A percentile compares a stretch with the other conserved stretches of the same genome.
phyloP scores from a whole-genome alignment of 306 rosid genomes.

The Quercus cerris region DNA sequence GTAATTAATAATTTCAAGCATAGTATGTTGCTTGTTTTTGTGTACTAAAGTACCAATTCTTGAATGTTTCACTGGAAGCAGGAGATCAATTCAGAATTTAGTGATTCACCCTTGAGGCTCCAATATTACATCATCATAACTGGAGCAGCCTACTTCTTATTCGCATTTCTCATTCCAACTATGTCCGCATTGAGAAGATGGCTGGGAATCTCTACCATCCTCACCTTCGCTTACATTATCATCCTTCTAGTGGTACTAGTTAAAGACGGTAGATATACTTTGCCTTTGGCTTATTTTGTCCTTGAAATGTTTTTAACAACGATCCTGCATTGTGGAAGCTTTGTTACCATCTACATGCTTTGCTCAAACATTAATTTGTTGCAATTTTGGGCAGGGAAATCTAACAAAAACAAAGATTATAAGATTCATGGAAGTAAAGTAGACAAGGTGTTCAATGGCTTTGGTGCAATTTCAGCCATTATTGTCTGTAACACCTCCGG shows the following conservation, averaged over 20 bases:
- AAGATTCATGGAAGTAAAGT: slow-evolving; percentile 36
- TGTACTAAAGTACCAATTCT: neutral
- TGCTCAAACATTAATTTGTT: neutral
- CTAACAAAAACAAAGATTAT: slow-evolving; percentile 25
- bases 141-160: slow-evolving; percentile 43
- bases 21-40: neutral
- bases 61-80: slow-evolving; percentile 8
- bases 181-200: slow-evolving; percentile 50
- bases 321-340: too few species aligned
- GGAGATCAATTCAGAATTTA: slow-evolving; percentile 50
- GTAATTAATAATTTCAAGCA: slow-evolving; percentile 8
- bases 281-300: neutral
- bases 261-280: slow-evolving; percentile 37
- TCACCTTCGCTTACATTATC: slow-evolving; percentile 40
- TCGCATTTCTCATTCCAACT: slow-evolving; percentile 50
- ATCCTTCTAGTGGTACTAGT: slow-evolving; percentile 19
- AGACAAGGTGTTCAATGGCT: slow-evolving; percentile 35
- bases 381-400: slow-evolving; percentile 34
- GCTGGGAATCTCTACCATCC: slow-evolving; percentile 35
- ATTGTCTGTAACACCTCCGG: slow-evolving; percentile 48
- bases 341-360: neutral
- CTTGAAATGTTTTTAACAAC: neutral
- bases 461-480: slow-evolving; percentile 47
- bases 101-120: slow-evolving; percentile 47
- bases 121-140: slow-evolving; percentile 49